These are phyloP conservation scores for Mortierella hygrophila DNA, from an alignment of 192 early-diverging fungal genomes.

Conservation along the genomic window DNA sequence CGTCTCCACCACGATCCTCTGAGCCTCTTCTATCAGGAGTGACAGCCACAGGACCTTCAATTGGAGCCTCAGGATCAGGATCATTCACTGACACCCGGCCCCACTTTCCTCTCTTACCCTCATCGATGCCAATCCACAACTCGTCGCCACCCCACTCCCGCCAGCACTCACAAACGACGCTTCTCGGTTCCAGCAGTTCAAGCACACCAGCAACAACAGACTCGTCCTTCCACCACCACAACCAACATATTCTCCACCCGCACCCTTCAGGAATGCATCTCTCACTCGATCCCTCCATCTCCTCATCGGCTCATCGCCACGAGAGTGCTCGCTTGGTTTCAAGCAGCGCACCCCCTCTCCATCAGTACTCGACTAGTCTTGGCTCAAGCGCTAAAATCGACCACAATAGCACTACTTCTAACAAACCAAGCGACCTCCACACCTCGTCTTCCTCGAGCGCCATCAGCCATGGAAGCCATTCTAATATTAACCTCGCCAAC, in stretches of 20 bases:
- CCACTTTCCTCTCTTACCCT: slow-evolving; percentile 6
- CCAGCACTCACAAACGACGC: slow-evolving; percentile 16
- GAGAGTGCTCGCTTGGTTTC: neutral
- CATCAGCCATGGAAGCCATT: neutral
- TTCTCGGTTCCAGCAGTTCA: slow-evolving; percentile 6
- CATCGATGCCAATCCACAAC: neutral
- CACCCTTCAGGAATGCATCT: slow-evolving; percentile 6
- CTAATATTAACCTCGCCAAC: slow-evolving; percentile 13
- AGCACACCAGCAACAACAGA: slow-evolving; percentile 2
- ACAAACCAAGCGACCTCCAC: slow-evolving; percentile 8
- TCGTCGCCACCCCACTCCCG: neutral
- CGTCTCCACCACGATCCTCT: neutral
- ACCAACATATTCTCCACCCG: slow-evolving; percentile 2
- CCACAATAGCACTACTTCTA: neutral
- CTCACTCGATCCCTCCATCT: neutral
- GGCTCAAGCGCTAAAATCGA: slow-evolving; percentile 9
- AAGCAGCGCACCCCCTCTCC: neutral
- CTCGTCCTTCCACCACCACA: neutral
- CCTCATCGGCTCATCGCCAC: slow-evolving; percentile 5
- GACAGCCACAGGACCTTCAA: neutral
- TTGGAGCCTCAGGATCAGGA: slow-evolving; percentile 5
- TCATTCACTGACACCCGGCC: neutral
- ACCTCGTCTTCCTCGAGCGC: neutral
- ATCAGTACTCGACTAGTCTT: neutral
- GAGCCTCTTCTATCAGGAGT: neutral